Evolutionary conservation across 2,329 filamentous ascomycete genomes (phyloP).

Genomic region (Cladorrhinum sp.): DNA sequence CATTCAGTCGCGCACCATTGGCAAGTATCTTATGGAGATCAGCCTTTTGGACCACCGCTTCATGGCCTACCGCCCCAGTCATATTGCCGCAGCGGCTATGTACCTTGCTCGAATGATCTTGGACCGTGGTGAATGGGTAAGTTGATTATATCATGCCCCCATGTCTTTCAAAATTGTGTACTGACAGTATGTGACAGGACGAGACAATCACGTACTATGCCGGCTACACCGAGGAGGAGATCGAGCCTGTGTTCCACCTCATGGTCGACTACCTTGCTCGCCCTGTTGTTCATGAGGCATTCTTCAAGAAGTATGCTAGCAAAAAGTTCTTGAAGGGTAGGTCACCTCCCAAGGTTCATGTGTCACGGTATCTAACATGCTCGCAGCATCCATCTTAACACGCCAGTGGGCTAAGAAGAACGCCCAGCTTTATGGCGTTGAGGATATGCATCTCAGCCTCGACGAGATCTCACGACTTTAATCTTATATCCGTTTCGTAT

Average conservation of each 20-base stretch:
- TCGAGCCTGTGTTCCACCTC: slow-evolving; percentile 84
- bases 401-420: slow-evolving; percentile 92
- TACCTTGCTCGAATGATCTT: slow-evolving; percentile 89
- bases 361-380: slow-evolving; percentile 22
- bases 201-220: slow-evolving; percentile 84
- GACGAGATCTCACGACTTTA: slow-evolving; percentile 41
- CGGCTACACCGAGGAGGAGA: slow-evolving; percentile 89
- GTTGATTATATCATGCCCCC: slow-evolving; percentile 32
- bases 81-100: slow-evolving; percentile 90
- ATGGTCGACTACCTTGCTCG: slow-evolving; percentile 96
- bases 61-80: slow-evolving; percentile 83
- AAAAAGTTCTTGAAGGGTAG: slow-evolving; percentile 99
- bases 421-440: slow-evolving; percentile 53
- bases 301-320: slow-evolving; percentile 99
- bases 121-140: slow-evolving; percentile 86
- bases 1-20: slow-evolving; percentile 93
- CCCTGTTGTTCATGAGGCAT: slow-evolving; percentile 89
- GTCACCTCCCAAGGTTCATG: slow-evolving; percentile 24
- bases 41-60: slow-evolving; percentile 93
- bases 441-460: slow-evolving; percentile 47
- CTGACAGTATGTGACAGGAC: slow-evolving; percentile 56
- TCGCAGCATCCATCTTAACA: slow-evolving; percentile 79
- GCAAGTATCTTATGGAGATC: slow-evolving; percentile 97
- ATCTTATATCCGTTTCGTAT: background rate
- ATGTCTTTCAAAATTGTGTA: background rate